Evolutionary conservation across 2,329 filamentous ascomycete genomes (phyloP), one percentile per base, ranked within the genome.

Genomic region (Colletotrichum sp.): DNA sequence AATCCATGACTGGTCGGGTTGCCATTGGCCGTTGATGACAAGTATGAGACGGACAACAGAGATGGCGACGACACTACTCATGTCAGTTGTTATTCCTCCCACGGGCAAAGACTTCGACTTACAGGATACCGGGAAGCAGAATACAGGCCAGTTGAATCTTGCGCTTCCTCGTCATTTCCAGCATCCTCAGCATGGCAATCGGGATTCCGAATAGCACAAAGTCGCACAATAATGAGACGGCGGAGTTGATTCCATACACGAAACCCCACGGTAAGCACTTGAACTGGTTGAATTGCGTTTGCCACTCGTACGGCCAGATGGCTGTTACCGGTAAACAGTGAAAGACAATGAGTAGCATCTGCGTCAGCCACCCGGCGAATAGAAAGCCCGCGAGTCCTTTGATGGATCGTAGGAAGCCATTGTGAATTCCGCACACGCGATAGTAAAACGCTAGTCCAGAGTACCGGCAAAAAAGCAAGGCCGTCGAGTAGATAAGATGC

Each of bases 371-470:
- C 1, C 84, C 85, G 8, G 80, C 83, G 38, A 85, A 75, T 24
- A 88, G 77, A 38, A 86, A 73, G 5, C 77, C 82, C 24, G 81
- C 80, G 1, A 84, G 80, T 18, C 82, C 66, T 36, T 78, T 80
- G 59, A 87, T 86, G 6, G 81, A 76, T 5, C 82, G 67, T 6
- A 78, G 78, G 8, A 87, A 82, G 33, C 79, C 76, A 55, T 78
- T 66, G 77, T 86, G 80, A 27, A 84, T 77, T 7, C 80, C 81
- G 74, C 85, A 85, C 5, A 90, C 80, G 5, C 87, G 85, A 65
- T 83, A 81, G 78, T 89, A 90, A 69, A 90, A 88, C 0, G 87
- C 87, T 6, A 90, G 80, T 73, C 88, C 88, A 1, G 88, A 89
- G 2, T 89, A 78, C 15, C 88, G 86, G 72, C 88, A 88, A 13